phyloP scores from a whole-genome alignment of 1,139 yeast genomes.

The Hemisphaericaspora lyxosophila region DNA sequence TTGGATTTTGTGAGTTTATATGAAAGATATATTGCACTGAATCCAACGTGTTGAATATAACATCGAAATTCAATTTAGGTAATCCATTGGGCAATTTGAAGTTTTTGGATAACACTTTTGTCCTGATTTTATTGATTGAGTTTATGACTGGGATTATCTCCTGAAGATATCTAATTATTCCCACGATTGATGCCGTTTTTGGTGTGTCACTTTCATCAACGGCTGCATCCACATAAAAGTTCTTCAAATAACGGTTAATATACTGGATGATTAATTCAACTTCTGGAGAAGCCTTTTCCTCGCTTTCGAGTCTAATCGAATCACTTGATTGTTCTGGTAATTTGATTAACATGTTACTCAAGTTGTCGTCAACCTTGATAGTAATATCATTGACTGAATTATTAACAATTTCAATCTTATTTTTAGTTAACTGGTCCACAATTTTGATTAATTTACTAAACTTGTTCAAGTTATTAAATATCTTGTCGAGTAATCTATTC shows the following conservation, averaged over 20 bases:
- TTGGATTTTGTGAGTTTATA: conserved; percentile 28
- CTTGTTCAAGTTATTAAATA: conserved; percentile 32
- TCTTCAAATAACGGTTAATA: conserved; percentile 15
- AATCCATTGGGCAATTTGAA: conserved; percentile 33
- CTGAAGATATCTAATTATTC: conserved; percentile 33
- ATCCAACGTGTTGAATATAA: conserved; percentile 33
- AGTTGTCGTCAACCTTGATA: conserved; percentile 29
- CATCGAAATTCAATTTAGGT: conserved; percentile 32
- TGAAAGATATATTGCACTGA: conserved; percentile 34
- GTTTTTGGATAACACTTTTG: conserved; percentile 11
- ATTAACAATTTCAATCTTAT: conserved; percentile 27
- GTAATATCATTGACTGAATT: conserved; percentile 31
- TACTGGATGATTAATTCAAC: conserved; percentile 12
- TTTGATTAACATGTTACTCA: conserved; percentile 24
- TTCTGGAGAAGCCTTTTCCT: not conserved
- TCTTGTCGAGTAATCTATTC: conserved; percentile 20
- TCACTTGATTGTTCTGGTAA: conserved; percentile 23
- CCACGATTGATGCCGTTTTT: conserved; percentile 25
- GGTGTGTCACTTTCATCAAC: conserved; percentile 12
- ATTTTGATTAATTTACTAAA: conserved; percentile 34
- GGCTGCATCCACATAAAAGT: conserved; percentile 9
- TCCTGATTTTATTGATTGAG: conserved; percentile 21
- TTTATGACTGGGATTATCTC: conserved; percentile 32
- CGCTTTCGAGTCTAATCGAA: conserved; percentile 16
- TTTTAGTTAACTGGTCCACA: conserved; percentile 33